Evolutionary conservation across 2,329 filamentous ascomycete species (phyloP).

Genomic region (Esteya vermicola): DNA sequence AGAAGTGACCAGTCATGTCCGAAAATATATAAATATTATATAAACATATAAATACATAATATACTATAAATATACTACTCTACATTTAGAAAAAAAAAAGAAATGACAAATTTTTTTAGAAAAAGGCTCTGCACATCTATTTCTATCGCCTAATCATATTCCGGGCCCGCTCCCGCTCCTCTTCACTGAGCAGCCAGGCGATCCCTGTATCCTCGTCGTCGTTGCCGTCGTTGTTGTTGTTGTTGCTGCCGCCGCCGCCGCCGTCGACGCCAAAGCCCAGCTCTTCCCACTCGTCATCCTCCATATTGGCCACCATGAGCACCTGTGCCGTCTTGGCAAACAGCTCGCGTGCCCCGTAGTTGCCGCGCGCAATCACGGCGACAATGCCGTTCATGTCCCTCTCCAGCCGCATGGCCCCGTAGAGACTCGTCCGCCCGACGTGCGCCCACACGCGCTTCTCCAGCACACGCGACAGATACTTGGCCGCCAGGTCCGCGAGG

Average conservation of each 20-base stretch:
- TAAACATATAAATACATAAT: too few relatives aligned
- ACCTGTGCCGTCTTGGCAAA: slow-evolving; percentile 71
- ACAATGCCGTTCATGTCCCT: slow-evolving; percentile 70
- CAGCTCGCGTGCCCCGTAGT: slow-evolving; percentile 63
- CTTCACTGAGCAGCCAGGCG: slow-evolving; percentile 55
- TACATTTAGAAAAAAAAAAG: too few relatives aligned
- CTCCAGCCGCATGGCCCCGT: slow-evolving; percentile 71
- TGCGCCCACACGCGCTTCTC: slow-evolving; percentile 81
- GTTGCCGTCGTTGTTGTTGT: slow-evolving; percentile 18
- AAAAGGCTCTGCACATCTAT: background rate
- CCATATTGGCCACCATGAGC: slow-evolving; percentile 80
- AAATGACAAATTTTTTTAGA: too few relatives aligned
- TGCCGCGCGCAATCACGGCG: slow-evolving; percentile 48
- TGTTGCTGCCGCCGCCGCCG: slow-evolving; percentile 15
- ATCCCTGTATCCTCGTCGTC: slow-evolving; percentile 42
- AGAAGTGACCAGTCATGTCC: too few relatives aligned
- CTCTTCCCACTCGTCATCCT: slow-evolving; percentile 90
- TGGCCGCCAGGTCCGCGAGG: slow-evolving; percentile 60
- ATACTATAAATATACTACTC: too few relatives aligned
- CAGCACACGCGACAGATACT: slow-evolving; percentile 61
- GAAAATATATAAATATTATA: too few relatives aligned
- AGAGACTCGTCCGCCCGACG: slow-evolving; percentile 62
- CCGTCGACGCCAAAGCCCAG: slow-evolving; percentile 19
- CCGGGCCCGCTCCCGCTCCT: slow-evolving; percentile 61
- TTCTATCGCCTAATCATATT: slow-evolving; percentile 39